Evolutionary conservation across 371 early-diverging fungal genomes (phyloP).

Genomic region (Funneliformis caledonium): DNA sequence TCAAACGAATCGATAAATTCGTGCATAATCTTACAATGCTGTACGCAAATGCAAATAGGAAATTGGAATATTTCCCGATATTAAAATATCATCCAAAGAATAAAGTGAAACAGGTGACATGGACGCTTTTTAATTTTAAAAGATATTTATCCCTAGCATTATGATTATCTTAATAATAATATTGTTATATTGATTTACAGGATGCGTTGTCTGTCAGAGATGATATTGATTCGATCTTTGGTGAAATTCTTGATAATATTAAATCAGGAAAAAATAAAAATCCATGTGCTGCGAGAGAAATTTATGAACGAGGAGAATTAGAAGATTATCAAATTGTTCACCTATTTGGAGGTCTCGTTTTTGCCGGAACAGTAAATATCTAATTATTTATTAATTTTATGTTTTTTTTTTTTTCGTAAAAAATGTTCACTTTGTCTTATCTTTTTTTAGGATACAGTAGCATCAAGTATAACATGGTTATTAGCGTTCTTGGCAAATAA

Average conservation of each 20-base stretch:
- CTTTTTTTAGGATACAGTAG: slow-evolving; percentile 12
- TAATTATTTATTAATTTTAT: neutral
- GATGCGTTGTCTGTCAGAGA: neutral
- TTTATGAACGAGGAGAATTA: neutral
- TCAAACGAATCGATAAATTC: neutral
- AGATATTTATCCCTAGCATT: neutral
- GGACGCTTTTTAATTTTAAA: neutral
- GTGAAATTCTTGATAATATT: neutral
- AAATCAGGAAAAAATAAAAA: neutral
- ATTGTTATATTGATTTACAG: neutral
- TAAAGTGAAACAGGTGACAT: neutral
- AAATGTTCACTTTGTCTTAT: neutral
- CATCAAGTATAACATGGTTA: slow-evolving; percentile 15
- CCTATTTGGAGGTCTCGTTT: neutral
- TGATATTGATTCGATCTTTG: neutral
- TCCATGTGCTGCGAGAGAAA: neutral
- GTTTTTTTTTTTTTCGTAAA: neutral
- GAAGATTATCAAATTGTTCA: neutral
- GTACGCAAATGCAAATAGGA: neutral
- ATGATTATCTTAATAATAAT: neutral
- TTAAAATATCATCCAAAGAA: neutral
- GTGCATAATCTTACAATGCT: neutral
- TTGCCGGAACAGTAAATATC: neutral
- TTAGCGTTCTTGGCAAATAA: neutral
- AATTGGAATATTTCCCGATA: neutral